Base-by-base conservation (phyloP, 2,329 filamentous ascomycete species). In the Alternaria ventricosa region DNA sequence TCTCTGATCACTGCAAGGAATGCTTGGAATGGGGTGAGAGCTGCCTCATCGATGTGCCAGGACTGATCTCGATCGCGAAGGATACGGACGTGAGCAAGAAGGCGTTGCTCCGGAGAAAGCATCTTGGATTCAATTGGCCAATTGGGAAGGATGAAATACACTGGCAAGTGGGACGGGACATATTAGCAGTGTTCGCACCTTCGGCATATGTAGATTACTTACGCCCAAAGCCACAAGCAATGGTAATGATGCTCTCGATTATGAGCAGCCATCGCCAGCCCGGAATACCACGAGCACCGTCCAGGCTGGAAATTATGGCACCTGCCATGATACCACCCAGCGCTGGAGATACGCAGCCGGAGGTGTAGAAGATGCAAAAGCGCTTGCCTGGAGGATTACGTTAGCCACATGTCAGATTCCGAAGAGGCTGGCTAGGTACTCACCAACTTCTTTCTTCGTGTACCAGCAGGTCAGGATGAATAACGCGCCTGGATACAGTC, bases 301-400 rank as follows among this genome's bases (percentile, higher is more conserved):
- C 60, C 9, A 63, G 55, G 20, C 55, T 51, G 8, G 46, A 51
- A 11, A 59, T 59, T 15, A 63, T 36, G 13, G 55, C 55, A 20
- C 61, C 57, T 18, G 61, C 47, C 43, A 63, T 25, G 12, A 63
- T 46, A 22, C 61, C 61, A 50, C 57, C 50, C 8, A 53, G 30
- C 8, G 57, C 61, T 23, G 43, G 56, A 20, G 60, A 55, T 5
- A 63, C 44, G 25, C 60, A 63, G 10, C 58, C 33, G 9, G 60
- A 58, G 8, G 60, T 60, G 28, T 53, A 60, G 25, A 60, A 63
- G 30, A 63, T 44, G 23, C 45, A 55, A 44, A 59, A 63, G 13
- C 60, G 56, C 28, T 63, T 63, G 45, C 60, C 60, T 63, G n/a
- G 36, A 4, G 20, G 13, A 41, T 41, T 18, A 18, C 3, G 36